These are phyloP conservation scores for Colletotrichum lentis DNA, from an alignment of 2,329 filamentous ascomycete genomes.

Conservation along the genomic window DNA sequence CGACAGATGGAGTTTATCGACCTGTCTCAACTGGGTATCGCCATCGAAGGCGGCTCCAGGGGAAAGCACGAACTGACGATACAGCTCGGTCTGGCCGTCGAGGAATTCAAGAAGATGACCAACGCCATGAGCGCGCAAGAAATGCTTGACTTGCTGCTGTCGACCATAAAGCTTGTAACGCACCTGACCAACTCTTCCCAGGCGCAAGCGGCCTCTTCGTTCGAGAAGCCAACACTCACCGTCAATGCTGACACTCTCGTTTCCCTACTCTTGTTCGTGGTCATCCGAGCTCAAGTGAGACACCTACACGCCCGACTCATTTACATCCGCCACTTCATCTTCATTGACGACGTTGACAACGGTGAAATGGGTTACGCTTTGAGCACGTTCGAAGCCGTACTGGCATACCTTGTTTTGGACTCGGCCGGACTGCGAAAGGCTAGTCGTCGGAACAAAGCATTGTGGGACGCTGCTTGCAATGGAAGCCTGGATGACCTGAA, in stretches of 20 bases:
- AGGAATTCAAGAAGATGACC: conserved; percentile 87
- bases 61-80: conserved; percentile 84
- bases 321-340: conserved; percentile 98
- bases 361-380: conserved; percentile 96
- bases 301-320: conserved; percentile 86
- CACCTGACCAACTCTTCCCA: conserved; percentile 65
- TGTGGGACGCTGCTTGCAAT: conserved; percentile 87
- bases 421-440: conserved; percentile 83
- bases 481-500: conserved; percentile 79
- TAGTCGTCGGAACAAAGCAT: conserved; percentile 81
- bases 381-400: conserved; percentile 93
- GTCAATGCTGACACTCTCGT: conserved; percentile 91
- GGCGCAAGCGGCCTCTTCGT: conserved; percentile 48
- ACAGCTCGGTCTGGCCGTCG: conserved; percentile 79
- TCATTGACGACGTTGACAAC: conserved; percentile 95
- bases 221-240: conserved; percentile 66
- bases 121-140: conserved; percentile 82
- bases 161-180: conserved; percentile 85
- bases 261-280: conserved; percentile 87
- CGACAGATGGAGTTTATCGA: conserved; percentile 93
- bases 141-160: conserved; percentile 83
- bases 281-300: conserved; percentile 88
- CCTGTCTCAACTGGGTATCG: conserved; percentile 91
- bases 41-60: conserved; percentile 78
- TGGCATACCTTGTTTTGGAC: conserved; percentile 85